Percentiles rank a stretch among this genome's conserved stretches.
phyloP scores from a whole-genome alignment of 768 basidiomycete species.

The Cyathus striatus region DNA sequence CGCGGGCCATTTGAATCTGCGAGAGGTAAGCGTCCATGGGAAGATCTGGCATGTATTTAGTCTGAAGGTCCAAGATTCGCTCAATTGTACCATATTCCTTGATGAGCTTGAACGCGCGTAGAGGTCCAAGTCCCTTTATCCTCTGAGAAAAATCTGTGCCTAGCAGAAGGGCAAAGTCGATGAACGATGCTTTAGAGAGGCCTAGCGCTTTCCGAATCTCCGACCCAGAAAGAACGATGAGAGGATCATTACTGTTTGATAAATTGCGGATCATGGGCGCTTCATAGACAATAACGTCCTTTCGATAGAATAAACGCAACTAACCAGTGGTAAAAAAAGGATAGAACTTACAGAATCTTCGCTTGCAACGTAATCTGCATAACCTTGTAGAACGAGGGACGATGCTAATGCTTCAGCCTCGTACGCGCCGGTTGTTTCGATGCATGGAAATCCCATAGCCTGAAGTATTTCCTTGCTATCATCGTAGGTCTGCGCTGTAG shows the following conservation, averaged over 20 bases:
- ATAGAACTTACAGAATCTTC: too few species aligned
- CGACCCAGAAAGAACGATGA: conserved; percentile 59
- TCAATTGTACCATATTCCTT: conserved; percentile 70
- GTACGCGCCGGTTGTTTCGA: too few species aligned
- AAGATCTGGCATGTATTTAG: conserved; percentile 46
- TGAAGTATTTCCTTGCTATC: too few species aligned
- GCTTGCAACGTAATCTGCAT: too few species aligned
- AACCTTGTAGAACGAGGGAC: too few species aligned
- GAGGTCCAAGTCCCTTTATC: conserved; percentile 77
- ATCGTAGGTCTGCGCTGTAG: too few species aligned
- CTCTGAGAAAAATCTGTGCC: conserved; percentile 91
- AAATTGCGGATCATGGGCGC: conserved; percentile 80
- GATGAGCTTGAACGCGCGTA: conserved; percentile 73
- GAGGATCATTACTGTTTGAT: conserved; percentile 51
- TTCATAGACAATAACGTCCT: conserved; percentile 83
- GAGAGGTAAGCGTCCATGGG: conserved; percentile 51
- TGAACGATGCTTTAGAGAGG: conserved; percentile 52
- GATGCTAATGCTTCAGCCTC: too few species aligned
- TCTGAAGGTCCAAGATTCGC: conserved; percentile 47
- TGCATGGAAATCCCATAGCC: too few species aligned
- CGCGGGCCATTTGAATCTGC: conserved; percentile 57
- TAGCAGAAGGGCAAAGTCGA: conserved; percentile 84
- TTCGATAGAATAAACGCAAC: conserved; percentile 4
- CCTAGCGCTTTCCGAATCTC: conserved; percentile 54
- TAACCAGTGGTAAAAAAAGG: conserved; percentile 3